A percentile compares a stretch with the other conserved stretches of the same genome.
phyloP scores from a whole-genome alignment of 495 filamentous ascomycete genomes.

The Darksidea phi region DNA sequence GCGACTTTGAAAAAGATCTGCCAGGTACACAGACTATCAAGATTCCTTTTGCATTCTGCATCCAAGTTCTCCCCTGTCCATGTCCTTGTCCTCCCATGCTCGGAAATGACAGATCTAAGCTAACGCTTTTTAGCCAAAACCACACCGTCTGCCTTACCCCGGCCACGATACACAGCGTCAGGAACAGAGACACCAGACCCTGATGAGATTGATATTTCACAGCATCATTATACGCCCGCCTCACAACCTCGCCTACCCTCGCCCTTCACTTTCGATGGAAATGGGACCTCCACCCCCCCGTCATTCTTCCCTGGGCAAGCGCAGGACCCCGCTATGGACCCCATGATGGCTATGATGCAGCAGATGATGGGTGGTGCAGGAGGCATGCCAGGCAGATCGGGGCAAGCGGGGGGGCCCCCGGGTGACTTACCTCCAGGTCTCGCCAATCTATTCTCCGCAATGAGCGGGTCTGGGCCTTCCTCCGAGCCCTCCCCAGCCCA shows the following conservation, averaged over 20 bases:
- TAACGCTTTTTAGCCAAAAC: constrained; percentile 3
- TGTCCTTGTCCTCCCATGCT: no score
- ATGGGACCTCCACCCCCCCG: constrained; percentile 10
- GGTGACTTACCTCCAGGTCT: constrained; percentile 51
- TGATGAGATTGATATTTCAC: constrained; percentile 71
- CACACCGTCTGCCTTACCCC: constrained; percentile 10
- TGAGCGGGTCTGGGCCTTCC: constrained; percentile 42
- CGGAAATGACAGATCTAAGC: neutral
- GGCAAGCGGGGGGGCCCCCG: constrained; percentile 38
- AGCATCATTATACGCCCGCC: constrained; percentile 54
- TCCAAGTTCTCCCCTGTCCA: no score
- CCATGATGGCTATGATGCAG: constrained; percentile 59
- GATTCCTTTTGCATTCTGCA: neutral
- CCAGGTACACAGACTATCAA: constrained; percentile 11
- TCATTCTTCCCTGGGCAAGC: constrained; percentile 8
- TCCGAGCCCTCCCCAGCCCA: constrained; percentile 42
- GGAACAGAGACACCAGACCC: constrained; percentile 54
- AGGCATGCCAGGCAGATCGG: constrained; percentile 40
- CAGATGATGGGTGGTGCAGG: constrained; percentile 55
- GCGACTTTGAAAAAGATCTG: constrained; percentile 32
- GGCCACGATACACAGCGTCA: constrained; percentile 4
- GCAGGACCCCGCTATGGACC: constrained; percentile 53
- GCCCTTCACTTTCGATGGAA: constrained; percentile 37
- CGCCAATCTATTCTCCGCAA: constrained; percentile 41
- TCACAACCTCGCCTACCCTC: constrained; percentile 30